Base-by-base conservation (phyloP, 1,139 yeast species). In the Hyphopichia fennica region DNA sequence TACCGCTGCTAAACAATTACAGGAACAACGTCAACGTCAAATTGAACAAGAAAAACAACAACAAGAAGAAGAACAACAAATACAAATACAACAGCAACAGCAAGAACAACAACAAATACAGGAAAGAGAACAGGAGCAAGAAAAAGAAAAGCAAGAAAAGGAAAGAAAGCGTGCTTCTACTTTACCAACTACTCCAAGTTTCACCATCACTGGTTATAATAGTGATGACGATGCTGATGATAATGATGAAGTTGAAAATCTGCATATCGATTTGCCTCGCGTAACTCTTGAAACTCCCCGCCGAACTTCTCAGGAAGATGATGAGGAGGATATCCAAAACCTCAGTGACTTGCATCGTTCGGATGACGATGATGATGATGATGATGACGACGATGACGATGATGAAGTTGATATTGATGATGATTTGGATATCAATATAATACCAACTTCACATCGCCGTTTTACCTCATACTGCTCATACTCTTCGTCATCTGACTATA, bases 331-430 rank as follows among this genome's bases (percentile, higher is more conserved):
- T 45, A 57, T 59, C 14, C 65, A 59, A 30, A 56, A 64, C 39
- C 44, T 66, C 41, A 63, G 70, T 41, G 72, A 64, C 40, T 57
- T 67, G 25, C 69, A 65, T 41, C 57, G 60, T 37, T 65, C 71
- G 2, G 75, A 69, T 40, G 73, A 67, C 37, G 76, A 69, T 27
- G 60, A 51, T 4, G 65, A 56, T 3, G 60, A 53, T 16, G 64
- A 54, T 3, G 58, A 50, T 23, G 44, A 45, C 22, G 46, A 47
- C 17, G 48, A 38, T n/a, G 59, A 55, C 15, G 43, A 42, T 30
- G 34, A 14, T 17, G 29, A 27, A 37, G 38, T 19, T 17, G 51
- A 32, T 40, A 45, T 35, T 15, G 39, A 41, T 10, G 47, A 48
- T 27, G 47, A 41, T 2, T 47, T 52, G 9, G 55, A 31, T 16